Percentiles rank a stretch among this genome's conserved stretches.
Conservation (phyloP, 2,329 filamentous ascomycete species). For the Grosmannia serpens region DNA sequence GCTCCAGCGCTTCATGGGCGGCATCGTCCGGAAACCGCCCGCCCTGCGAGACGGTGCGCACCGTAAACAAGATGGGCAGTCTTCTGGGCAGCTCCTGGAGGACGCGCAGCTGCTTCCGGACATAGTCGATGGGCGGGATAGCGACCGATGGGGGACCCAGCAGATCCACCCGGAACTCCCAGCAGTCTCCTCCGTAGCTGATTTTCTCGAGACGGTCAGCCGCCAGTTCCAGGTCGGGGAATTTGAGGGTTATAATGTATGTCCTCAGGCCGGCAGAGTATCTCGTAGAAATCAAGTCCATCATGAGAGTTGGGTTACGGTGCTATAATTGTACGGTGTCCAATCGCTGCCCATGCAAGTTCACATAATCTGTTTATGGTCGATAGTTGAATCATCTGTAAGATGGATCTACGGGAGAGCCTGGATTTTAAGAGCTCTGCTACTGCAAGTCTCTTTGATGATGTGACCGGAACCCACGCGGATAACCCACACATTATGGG, state of each 20-base stretch:
- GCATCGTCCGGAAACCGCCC: not conserved
- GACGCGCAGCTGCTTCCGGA: not conserved
- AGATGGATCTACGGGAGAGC: too few species aligned
- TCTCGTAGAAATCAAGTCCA: conserved; percentile 15
- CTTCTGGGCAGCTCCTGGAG: not conserved
- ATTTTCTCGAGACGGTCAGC: not conserved
- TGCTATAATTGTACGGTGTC: not conserved
- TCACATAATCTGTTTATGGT: too few species aligned
- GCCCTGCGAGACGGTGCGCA: not conserved
- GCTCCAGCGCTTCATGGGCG: not conserved
- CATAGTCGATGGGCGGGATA: not conserved
- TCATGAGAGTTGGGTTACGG: not conserved
- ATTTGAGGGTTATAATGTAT: not conserved
- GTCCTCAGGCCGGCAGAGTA: not conserved
- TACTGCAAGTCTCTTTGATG: too few species aligned
- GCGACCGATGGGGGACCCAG: not conserved
- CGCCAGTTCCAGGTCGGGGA: not conserved
- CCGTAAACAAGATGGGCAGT: not conserved
- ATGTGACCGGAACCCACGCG: too few species aligned
- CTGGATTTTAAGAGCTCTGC: too few species aligned
- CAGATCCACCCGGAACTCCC: not conserved
- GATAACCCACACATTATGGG: too few species aligned
- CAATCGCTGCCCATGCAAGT: too few species aligned
- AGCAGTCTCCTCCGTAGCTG: not conserved
- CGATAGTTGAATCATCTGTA: too few species aligned